Base-by-base conservation (phyloP, 129 eudicot genomes). In the Arctium minus region DNA sequence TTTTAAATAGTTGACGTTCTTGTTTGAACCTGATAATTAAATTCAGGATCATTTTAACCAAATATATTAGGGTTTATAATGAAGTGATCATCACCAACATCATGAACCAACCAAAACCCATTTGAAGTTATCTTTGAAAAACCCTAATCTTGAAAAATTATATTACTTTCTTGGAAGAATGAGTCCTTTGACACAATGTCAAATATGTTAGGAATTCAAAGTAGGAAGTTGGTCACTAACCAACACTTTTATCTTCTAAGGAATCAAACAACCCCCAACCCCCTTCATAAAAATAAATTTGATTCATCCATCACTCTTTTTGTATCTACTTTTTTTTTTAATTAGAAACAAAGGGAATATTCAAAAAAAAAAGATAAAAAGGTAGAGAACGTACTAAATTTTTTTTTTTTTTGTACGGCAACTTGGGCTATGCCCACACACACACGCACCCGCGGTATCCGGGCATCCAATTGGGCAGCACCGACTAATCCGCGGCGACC, bases 141-240 rank as follows among this genome's bases (percentile, higher is more conserved):
- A n/a, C 69, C 69, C 30, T n/a, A 62, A 53, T 53, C 2, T 1
- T 6, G 0, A 6, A 62, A 15, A 18, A 2, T 1, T 8, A 5
- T 39, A 42, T 56, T 36, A 68, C 10, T 13, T 48, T 46, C 40
- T 38, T 15, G 27, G 22, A 68, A n/a, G 11, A 74, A 74, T 32
- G 74, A 80, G 42, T 81, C 83, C 82, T 81, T 88, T 71, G 40
- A 62, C 82, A 78, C 38, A 76, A 44, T 80, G 83, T 73, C 87
- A 86, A 86, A 86, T 80, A 38, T 82, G 76, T 73, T 67, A 39
- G 64, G 84, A 84, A 72, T 76, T 42, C 73, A 67, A 87, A 83
- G 85, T 84, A 79, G 70, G 70, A 79, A 75, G 85, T 76, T 80
- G 85, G 78, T 74, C 62, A 74, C 77, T 39, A 27, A 18, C 62